Base-by-base conservation (phyloP, 306 rosid genomes). In the Delonix regia region DNA sequence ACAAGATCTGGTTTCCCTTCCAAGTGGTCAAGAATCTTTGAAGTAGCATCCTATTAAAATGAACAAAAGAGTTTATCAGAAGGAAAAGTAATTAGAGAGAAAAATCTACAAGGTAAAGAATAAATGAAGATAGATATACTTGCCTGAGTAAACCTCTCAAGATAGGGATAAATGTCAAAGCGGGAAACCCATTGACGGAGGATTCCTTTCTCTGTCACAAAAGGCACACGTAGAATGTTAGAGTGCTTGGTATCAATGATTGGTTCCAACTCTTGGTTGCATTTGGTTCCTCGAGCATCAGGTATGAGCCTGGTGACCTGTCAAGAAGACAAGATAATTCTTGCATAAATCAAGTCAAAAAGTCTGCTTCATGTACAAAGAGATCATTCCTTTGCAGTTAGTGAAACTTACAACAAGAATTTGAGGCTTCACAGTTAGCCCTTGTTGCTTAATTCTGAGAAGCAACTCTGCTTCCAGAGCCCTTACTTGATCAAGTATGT, bases 221-320 rank as follows among this genome's bases (percentile, higher is more conserved):
- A 94, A 66, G 97, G 97, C 47, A 94, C 98, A 30, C 98, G 89
- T 44, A 94, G 85, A 72, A 94, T 94, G 69, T 86, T 82, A 14
- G 97, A 94, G 84, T 92, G 83, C 33, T 84, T 94, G 56, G 98
- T 89, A 39, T 91, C 98, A 55, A 63, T 73, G 73, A 94, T 83
- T 30, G 86, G 81, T 84, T 94, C 98, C 57, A 88, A 36, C 85
- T 90, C 97, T 33, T 90, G 91, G 84, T 92, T 87, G 83, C 98
- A 94, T 84, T 72, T 94, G 15, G 97, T 92, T 57, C 98, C 98
- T 71, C 75, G 67, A 70, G 98, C 94, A 75, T 94, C 97, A 0
- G 98, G 98, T 51, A 94, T 90, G 71, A 92, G 91, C 66, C 98
- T 83, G 14, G 97, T 94, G 13, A 94, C 93, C 97, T 93, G 69